Percentiles rank a stretch among this genome's conserved stretches.
Evolutionary conservation across 2,329 filamentous ascomycete genomes (phyloP).

Genomic region (Colletotrichum cereale): DNA sequence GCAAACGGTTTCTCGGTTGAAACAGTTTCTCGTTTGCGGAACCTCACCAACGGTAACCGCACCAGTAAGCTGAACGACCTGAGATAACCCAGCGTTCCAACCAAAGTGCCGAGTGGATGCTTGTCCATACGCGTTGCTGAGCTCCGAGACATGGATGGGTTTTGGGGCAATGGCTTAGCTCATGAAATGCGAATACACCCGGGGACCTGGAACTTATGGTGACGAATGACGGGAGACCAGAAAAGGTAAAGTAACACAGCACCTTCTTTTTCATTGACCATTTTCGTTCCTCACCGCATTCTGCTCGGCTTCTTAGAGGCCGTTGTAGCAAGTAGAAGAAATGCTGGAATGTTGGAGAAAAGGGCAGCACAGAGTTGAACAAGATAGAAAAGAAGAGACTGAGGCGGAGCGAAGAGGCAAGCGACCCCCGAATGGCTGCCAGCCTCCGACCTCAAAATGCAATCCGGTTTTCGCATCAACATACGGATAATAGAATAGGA

Average conservation of each 20-base stretch:
- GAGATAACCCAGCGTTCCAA: not conserved
- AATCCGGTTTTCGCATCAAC: not conserved
- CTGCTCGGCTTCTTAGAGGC: not conserved
- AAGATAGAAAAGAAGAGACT: too few relatives aligned
- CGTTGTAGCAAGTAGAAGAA: not conserved
- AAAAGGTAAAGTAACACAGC: not conserved
- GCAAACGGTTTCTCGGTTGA: conserved; percentile 15
- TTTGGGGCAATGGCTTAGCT: not conserved
- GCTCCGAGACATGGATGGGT: not conserved
- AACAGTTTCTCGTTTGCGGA: conserved; percentile 10
- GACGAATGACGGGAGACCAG: not conserved
- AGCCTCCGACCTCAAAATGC: not conserved
- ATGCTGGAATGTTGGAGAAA: not conserved
- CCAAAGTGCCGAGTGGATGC: not conserved
- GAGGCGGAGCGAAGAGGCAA: not conserved
- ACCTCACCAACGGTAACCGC: not conserved
- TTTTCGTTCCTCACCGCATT: not conserved
- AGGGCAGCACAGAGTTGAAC: too few relatives aligned
- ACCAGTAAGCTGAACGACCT: not conserved
- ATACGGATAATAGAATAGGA: too few relatives aligned
- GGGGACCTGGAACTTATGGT: not conserved
- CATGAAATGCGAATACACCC: not conserved
- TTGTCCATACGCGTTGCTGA: not conserved
- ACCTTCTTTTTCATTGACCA: not conserved
- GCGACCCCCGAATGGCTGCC: not conserved